phyloP scores from a whole-genome alignment of 179 eudicot species.

The Actinidia polygama region DNA sequence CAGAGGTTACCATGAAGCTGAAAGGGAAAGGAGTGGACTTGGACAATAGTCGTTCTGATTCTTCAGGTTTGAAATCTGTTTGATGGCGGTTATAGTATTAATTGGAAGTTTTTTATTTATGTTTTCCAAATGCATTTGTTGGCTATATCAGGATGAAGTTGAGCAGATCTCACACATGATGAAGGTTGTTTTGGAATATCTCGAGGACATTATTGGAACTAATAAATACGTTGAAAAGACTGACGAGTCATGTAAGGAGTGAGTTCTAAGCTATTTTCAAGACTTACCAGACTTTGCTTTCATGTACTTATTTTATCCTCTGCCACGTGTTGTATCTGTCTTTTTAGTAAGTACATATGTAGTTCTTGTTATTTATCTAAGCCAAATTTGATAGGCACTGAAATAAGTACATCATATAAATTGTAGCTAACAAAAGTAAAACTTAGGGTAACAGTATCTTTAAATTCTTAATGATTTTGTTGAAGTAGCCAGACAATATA shows the following conservation, averaged over 20 bases:
- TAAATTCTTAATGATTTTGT: background rate
- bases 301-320: background rate
- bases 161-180: conserved; percentile 96
- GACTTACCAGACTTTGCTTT: background rate
- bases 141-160: conserved; percentile 80
- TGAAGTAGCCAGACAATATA: background rate
- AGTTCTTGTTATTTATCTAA: conserved; percentile 4
- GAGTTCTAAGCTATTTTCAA: conserved; percentile 33
- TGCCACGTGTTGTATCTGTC: background rate
- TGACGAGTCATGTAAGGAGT: conserved; percentile 84
- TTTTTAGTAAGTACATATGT: background rate
- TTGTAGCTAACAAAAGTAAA: background rate
- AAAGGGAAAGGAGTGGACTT: conserved; percentile 97
- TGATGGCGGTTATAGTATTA: background rate
- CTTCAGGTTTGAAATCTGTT: conserved; percentile 65
- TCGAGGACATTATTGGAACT: conserved; percentile 96
- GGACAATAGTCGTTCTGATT: conserved; percentile 96
- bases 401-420: background rate
- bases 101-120: background rate
- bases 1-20: conserved; percentile 86
- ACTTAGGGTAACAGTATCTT: background rate
- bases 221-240: conserved; percentile 92
- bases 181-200: conserved; percentile 95
- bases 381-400: background rate
- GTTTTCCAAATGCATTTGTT: conserved; percentile 18